phyloP scores from a whole-genome alignment of 169 alveolate genomes.

The Cryptosporidium tyzzeri region DNA sequence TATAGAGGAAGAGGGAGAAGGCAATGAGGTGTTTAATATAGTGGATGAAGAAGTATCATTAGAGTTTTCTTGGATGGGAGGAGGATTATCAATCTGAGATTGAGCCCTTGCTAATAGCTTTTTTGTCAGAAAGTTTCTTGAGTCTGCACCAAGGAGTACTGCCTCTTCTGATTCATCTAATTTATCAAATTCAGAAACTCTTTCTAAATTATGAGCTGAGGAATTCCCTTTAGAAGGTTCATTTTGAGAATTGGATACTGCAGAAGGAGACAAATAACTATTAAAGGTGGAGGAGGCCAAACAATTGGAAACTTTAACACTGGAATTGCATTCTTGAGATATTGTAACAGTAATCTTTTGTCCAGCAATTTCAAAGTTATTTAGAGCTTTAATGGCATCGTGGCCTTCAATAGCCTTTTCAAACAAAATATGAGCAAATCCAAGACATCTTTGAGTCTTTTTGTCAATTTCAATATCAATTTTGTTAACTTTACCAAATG shows the following conservation, averaged over 20 bases:
- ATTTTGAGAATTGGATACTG: conserved; percentile 10
- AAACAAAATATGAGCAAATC: conserved; percentile 92
- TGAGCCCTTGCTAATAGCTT: conserved; percentile 80
- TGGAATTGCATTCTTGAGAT: conserved; percentile 79
- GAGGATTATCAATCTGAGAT: neutral
- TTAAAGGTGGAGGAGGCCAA: conserved; percentile 39
- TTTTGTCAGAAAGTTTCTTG: conserved; percentile 85
- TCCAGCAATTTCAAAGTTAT: conserved; percentile 94
- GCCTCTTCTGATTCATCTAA: conserved; percentile 83
- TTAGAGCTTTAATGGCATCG: conserved; percentile 95
- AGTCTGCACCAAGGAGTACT: conserved; percentile 84
- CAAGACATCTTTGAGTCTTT: conserved; percentile 89
- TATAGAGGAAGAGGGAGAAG: neutral
- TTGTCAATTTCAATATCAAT: conserved; percentile 93
- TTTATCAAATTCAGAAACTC: conserved; percentile 76
- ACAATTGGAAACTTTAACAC: conserved; percentile 48
- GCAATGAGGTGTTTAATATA: conserved; percentile 58
- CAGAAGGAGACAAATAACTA: conserved; percentile 1
- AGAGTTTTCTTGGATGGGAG: neutral
- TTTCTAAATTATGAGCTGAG: conserved; percentile 15
- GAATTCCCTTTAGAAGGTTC: conserved; percentile 58
- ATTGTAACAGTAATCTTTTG: conserved; percentile 88
- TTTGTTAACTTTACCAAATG: conserved; percentile 94
- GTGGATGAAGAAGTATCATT: neutral
- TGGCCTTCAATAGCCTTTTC: conserved; percentile 93